phyloP scores from a whole-genome alignment of 2,329 filamentous ascomycete genomes.

The Aspergillus hiratsukae region DNA sequence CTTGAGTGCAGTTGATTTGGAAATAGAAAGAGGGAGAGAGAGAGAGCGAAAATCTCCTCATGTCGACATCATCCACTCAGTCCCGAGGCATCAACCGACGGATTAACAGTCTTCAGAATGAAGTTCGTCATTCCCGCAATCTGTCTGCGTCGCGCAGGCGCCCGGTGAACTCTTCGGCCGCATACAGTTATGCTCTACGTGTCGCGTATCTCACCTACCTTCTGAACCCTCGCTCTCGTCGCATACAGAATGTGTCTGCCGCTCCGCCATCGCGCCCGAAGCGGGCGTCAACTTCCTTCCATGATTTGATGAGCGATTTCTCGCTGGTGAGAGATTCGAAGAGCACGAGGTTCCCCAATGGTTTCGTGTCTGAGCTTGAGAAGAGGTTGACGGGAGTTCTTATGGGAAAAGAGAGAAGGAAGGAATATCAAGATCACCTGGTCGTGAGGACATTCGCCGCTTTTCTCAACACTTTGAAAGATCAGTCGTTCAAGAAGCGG shows the following conservation, averaged over 20 bases:
- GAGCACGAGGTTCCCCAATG: constrained; percentile 66
- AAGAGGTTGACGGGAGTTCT: constrained; percentile 79
- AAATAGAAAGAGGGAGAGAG: neutral
- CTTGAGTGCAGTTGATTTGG: constrained; percentile 20
- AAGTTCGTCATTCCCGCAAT: constrained; percentile 38
- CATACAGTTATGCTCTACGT: constrained; percentile 85
- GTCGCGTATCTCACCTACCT: constrained; percentile 90
- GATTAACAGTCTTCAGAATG: constrained; percentile 45
- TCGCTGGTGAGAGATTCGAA: constrained; percentile 62
- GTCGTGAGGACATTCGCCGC: constrained; percentile 93
- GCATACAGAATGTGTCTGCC: constrained; percentile 75
- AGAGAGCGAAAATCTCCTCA: constrained; percentile 23
- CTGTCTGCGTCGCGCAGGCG: constrained; percentile 41
- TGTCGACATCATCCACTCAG: constrained; percentile 46
- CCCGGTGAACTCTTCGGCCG: constrained; percentile 62
- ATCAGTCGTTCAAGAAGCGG: constrained; percentile 78
- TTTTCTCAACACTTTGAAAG: constrained; percentile 89
- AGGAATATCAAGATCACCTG: constrained; percentile 83
- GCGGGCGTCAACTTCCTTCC: constrained; percentile 67
- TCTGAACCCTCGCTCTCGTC: constrained; percentile 82
- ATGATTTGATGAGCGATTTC: constrained; percentile 87
- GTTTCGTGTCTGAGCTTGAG: constrained; percentile 65
- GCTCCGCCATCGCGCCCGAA: constrained; percentile 58
- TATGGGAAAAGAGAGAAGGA: constrained; percentile 74
- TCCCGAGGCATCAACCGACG: constrained; percentile 44